Percentiles rank a stretch among this genome's conserved stretches.
These are phyloP conservation scores for Penicillium sp. DNA, from an alignment of 2,329 filamentous ascomycete genomes.

Conservation along the genomic window DNA sequence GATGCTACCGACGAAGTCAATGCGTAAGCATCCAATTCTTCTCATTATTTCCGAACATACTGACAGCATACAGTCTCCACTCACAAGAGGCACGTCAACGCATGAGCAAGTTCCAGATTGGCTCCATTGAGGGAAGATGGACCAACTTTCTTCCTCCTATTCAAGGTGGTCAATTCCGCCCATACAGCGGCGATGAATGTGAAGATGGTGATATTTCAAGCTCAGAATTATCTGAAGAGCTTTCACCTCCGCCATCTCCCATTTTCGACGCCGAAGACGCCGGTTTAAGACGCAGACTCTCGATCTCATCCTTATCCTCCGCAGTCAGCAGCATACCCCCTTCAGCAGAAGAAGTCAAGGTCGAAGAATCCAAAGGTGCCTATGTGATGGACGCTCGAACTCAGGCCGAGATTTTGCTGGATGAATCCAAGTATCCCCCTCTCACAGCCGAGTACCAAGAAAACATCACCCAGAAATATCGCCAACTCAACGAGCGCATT, in stretches of 20 bases:
- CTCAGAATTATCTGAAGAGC: slow-evolving; percentile 45
- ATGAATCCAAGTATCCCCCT: slow-evolving; percentile 76
- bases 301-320: slow-evolving; percentile 41
- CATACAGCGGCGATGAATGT: slow-evolving; percentile 48
- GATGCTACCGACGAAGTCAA: slow-evolving; percentile 92
- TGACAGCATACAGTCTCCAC: slow-evolving; percentile 62
- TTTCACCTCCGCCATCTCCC: slow-evolving; percentile 58
- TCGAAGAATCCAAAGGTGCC: slow-evolving; percentile 48
- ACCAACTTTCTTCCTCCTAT: slow-evolving; percentile 86
- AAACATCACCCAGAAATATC: slow-evolving; percentile 75
- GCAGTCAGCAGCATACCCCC: slow-evolving; percentile 33
- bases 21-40: slow-evolving; percentile 58
- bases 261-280: slow-evolving; percentile 53
- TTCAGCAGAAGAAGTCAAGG: slow-evolving; percentile 21
- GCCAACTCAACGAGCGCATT: slow-evolving; percentile 70
- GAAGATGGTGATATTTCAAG: slow-evolving; percentile 35
- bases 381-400: slow-evolving; percentile 69
- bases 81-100: slow-evolving; percentile 70
- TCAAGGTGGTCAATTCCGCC: slow-evolving; percentile 76
- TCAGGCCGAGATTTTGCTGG: slow-evolving; percentile 70
- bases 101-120: slow-evolving; percentile 82
- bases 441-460: slow-evolving; percentile 72
- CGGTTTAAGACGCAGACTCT: slow-evolving; percentile 3
- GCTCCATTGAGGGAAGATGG: slow-evolving; percentile 77
- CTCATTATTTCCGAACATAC: neutral